Percentiles rank a stretch among this genome's conserved stretches.
These are phyloP conservation scores for Solanum pimpinellifolium DNA, from an alignment of 257 asterid species.

Conservation along the genomic window DNA sequence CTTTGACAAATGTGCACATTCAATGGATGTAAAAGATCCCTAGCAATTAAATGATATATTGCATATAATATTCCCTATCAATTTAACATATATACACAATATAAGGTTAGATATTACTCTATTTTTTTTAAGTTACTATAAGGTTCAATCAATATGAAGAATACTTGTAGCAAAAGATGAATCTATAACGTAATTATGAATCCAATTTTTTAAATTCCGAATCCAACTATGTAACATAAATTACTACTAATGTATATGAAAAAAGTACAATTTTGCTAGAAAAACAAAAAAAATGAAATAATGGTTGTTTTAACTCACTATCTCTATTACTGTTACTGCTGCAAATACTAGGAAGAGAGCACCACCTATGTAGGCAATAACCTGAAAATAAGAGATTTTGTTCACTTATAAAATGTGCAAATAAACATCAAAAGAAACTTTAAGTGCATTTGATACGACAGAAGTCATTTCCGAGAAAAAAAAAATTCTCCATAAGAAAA, in stretches of 20 bases:
- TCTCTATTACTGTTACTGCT: constrained; percentile 58
- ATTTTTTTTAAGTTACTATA: neutral
- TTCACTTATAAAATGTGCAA: neutral
- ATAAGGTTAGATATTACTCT: neutral
- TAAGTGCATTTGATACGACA: neutral
- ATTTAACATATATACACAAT: neutral
- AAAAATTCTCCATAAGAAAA: neutral
- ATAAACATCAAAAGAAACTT: neutral
- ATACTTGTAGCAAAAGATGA: neutral
- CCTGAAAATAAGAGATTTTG: constrained; percentile 20
- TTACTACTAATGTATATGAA: neutral
- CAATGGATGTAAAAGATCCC: neutral
- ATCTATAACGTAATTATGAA: neutral
- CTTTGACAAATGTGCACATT: neutral
- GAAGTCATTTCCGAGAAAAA: neutral
- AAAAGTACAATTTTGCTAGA: neutral
- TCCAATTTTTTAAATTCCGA: neutral
- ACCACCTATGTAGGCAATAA: constrained; percentile 72
- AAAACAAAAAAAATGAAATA: neutral
- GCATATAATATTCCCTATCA: neutral
- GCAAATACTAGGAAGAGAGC: constrained; percentile 81
- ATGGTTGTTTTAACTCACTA: constrained; percentile 13
- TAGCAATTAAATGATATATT: neutral
- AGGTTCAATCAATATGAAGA: neutral
- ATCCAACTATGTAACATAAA: neutral